phyloP scores from a whole-genome alignment of 345 rosid genomes.

The Iberis pinnata region DNA sequence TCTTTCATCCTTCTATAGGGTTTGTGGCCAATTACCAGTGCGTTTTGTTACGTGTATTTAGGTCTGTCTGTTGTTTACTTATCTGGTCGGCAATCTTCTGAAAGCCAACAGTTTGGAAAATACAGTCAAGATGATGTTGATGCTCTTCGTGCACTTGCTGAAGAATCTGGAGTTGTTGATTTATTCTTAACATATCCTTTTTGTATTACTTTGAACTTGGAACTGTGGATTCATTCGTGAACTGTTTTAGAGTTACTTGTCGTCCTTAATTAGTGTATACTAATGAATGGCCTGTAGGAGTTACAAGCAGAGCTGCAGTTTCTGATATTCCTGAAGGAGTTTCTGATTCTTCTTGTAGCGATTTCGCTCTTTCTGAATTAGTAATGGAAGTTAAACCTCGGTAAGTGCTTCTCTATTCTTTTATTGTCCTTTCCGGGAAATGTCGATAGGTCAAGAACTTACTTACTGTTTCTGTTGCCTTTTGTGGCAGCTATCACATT shows the following conservation, averaged over 20 bases:
- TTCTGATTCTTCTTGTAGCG: constrained; percentile 50
- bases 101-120: constrained; percentile 49
- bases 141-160: constrained; percentile 84
- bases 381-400: constrained; percentile 87
- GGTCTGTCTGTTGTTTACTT: constrained; percentile 77
- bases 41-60: constrained; percentile 35
- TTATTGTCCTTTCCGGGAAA: not conserved
- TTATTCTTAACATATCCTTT: constrained; percentile 87
- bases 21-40: not conserved
- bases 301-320: constrained; percentile 46
- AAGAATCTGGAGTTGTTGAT: constrained; percentile 75
- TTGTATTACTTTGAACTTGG: not conserved
- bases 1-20: not conserved
- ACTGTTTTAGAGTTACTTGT: not conserved
- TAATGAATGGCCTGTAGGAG: constrained; percentile 92
- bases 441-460: not conserved
- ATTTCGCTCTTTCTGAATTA: constrained; percentile 55
- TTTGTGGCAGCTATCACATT: constrained; percentile 66
- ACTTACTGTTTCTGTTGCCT: constrained; percentile 8
- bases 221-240: not conserved
- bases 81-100: constrained; percentile 63
- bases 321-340: constrained; percentile 48
- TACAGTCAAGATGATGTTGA: constrained; percentile 83
- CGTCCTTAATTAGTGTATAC: constrained; percentile 51
- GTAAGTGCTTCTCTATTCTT: constrained; percentile 34